A percentile compares a stretch with the other conserved stretches of the same genome.
These are phyloP conservation scores for Omphalotus olearius DNA, from an alignment of 1,284 basidiomycete genomes.

Conservation along the genomic window DNA sequence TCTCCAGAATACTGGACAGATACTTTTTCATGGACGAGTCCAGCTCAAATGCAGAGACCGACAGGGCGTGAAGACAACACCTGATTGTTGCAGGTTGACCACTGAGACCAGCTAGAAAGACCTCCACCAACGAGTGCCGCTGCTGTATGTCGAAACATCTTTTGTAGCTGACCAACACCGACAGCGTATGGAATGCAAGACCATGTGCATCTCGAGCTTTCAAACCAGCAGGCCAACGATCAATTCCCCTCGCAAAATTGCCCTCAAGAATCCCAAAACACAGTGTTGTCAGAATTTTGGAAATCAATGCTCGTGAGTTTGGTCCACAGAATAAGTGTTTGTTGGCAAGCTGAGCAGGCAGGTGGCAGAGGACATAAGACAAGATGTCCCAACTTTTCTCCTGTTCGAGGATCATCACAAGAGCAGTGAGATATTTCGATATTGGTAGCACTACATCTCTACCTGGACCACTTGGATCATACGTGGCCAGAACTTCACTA, in stretches of 20 bases:
- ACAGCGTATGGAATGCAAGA: constrained; percentile 84
- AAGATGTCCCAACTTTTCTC: constrained; percentile 94
- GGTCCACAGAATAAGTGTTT: constrained; percentile 97
- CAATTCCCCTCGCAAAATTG: constrained; percentile 53
- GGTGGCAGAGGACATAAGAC: constrained; percentile 88
- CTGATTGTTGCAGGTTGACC: constrained; percentile 80
- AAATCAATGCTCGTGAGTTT: constrained; percentile 63
- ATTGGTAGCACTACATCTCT: constrained; percentile 66
- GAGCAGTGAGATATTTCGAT: constrained; percentile 69
- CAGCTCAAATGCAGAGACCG: constrained; percentile 88
- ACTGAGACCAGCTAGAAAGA: constrained; percentile 81
- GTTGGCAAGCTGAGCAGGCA: constrained; percentile 91
- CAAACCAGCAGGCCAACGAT: constrained; percentile 58
- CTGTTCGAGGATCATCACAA: constrained; percentile 68
- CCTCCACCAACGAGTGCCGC: constrained; percentile 76
- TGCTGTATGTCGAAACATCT: constrained; percentile 72
- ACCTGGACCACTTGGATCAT: constrained; percentile 71
- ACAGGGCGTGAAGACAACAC: constrained; percentile 88
- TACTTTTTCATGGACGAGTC: constrained; percentile 81
- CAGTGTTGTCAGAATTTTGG: constrained; percentile 63
- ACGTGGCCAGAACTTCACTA: constrained; percentile 73
- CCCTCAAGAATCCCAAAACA: constrained; percentile 66
- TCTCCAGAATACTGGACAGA: constrained; percentile 77
- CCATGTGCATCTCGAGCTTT: constrained; percentile 85
- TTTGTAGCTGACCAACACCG: constrained; percentile 87